These are phyloP conservation scores for Vitis cinerea DNA, from an alignment of 164 flowering plant genomes.

Conservation along the genomic window DNA sequence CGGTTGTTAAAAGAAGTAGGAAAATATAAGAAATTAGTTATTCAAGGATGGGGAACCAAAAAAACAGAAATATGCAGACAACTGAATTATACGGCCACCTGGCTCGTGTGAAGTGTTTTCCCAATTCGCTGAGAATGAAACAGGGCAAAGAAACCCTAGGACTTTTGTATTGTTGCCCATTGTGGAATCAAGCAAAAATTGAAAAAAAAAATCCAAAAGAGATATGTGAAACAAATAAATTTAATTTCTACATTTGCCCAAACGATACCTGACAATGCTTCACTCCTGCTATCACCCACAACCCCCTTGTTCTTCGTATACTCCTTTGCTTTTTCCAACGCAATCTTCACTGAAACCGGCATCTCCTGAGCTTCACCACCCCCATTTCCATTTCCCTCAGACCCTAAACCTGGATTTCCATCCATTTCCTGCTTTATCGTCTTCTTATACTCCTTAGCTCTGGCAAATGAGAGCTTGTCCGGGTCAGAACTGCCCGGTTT, in stretches of 20 bases:
- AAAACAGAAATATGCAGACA: no score
- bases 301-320: slow-evolving; percentile 25
- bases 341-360: slow-evolving; percentile 24
- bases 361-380: slow-evolving; percentile 12
- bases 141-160: no score
- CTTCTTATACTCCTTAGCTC: slow-evolving; percentile 55
- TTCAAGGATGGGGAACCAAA: no score
- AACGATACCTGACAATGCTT: slow-evolving; percentile 1
- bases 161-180: no score
- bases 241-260: background rate
- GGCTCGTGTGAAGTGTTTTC: no score
- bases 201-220: no score
- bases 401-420: slow-evolving; percentile 17
- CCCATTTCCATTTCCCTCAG: slow-evolving; percentile 8
- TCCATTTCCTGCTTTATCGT: background rate
- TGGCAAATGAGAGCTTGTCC: slow-evolving; percentile 48
- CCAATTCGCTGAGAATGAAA: no score
- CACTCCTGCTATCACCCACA: background rate
- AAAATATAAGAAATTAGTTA: no score
- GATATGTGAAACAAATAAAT: no score
- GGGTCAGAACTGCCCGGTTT: slow-evolving; percentile 28
- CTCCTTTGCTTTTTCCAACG: slow-evolving; percentile 41
- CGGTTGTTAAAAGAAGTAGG: no score
- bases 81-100: no score
- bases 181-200: no score